Evolutionary conservation across 192 early-diverging fungal genomes (phyloP).

Genomic region (Umbelopsis ramanniana): DNA sequence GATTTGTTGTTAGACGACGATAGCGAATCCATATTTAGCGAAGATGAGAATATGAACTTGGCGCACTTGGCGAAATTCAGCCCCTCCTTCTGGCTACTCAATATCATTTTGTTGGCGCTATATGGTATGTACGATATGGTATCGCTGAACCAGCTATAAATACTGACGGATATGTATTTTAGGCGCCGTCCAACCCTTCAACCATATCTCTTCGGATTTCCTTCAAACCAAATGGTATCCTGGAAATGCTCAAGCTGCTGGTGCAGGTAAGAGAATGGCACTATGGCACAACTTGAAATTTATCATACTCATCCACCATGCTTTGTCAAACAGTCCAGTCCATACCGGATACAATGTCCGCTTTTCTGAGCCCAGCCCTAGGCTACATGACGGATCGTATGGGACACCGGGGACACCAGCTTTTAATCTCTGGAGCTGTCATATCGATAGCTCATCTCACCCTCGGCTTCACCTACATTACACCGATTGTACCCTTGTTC

Average conservation of each 20-base stretch:
- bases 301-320: background rate
- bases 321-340: conserved; percentile 52
- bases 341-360: conserved; percentile 64
- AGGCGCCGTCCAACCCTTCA: conserved; percentile 63
- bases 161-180: too few species aligned
- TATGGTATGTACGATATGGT: conserved; percentile 26
- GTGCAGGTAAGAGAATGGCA: conserved; percentile 47
- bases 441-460: conserved; percentile 51
- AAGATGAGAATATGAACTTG: conserved; percentile 22
- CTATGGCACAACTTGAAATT: too few species aligned
- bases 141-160: too few species aligned
- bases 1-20: conserved; percentile 18
- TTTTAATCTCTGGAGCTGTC: conserved; percentile 51
- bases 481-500: conserved; percentile 51
- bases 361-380: conserved; percentile 59
- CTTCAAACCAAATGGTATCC: conserved; percentile 67
- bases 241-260: conserved; percentile 55
- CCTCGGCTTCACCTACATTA: conserved; percentile 48
- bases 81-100: conserved; percentile 53
- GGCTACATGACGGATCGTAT: conserved; percentile 59
- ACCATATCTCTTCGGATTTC: conserved; percentile 66
- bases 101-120: conserved; percentile 48
- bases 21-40: background rate
- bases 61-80: conserved; percentile 30
- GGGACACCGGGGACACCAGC: conserved; percentile 53